phyloP scores from a whole-genome alignment of 495 filamentous ascomycete species.

The Letharia lupina region DNA sequence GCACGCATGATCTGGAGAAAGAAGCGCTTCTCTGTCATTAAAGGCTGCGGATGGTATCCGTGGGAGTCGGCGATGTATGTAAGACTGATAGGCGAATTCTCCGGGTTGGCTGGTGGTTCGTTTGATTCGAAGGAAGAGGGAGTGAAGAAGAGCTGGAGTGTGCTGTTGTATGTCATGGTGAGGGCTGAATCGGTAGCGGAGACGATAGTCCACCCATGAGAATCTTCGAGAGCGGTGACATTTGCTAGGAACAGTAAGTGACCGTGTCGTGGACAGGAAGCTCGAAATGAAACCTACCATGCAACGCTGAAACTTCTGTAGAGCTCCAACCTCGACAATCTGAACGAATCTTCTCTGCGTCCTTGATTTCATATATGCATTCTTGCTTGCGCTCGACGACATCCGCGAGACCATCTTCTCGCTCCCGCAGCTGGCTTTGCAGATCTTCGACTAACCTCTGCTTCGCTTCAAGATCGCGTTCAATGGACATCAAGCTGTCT shows the following conservation, averaged over 20 bases:
- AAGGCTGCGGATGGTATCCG: slow-evolving; percentile 29
- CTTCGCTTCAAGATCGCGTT: slow-evolving; percentile 61
- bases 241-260: slow-evolving; percentile 41
- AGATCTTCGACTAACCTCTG: slow-evolving; percentile 55
- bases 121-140: slow-evolving; percentile 46
- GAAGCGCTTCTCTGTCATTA: slow-evolving; percentile 55
- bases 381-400: slow-evolving; percentile 57
- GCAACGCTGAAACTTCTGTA: slow-evolving; percentile 63
- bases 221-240: slow-evolving; percentile 57
- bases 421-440: slow-evolving; percentile 52
- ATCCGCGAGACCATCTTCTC: slow-evolving; percentile 50
- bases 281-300: slow-evolving; percentile 44
- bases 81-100: slow-evolving; percentile 40
- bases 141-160: slow-evolving; percentile 72
- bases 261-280: slow-evolving; percentile 3
- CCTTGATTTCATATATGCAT: slow-evolving; percentile 63
- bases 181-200: slow-evolving; percentile 52
- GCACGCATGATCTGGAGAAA: slow-evolving; percentile 58
- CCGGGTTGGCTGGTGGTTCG: slow-evolving; percentile 17
- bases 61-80: slow-evolving; percentile 38
- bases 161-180: slow-evolving; percentile 68
- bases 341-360: slow-evolving; percentile 76
- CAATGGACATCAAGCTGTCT: slow-evolving; percentile 52
- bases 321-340: slow-evolving; percentile 84
- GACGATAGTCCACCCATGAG: slow-evolving; percentile 70